Conservation (phyloP, 139 green algal genomes). For the Bryopsis sp. region DNA sequence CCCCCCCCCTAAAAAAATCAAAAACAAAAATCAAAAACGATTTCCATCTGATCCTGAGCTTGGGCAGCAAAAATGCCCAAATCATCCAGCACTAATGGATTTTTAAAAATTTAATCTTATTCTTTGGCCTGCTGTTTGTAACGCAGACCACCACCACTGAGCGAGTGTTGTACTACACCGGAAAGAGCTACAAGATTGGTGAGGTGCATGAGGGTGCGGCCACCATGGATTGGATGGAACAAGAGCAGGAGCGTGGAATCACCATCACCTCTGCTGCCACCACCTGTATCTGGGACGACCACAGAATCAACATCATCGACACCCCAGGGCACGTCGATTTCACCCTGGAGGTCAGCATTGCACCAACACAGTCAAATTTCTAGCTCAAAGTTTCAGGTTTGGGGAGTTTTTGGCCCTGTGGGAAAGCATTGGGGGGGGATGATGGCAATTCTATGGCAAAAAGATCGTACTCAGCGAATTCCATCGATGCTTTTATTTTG, state of each 20-base stretch:
- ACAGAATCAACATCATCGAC: conserved; percentile 99
- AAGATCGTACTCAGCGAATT: too few relatives aligned
- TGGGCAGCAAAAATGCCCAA: too few relatives aligned
- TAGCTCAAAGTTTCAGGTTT: conserved; percentile 2
- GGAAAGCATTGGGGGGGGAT: too few relatives aligned
- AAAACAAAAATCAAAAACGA: too few relatives aligned
- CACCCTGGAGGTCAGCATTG: conserved; percentile 87
- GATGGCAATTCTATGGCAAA: too few relatives aligned
- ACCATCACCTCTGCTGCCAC: conserved; percentile 98
- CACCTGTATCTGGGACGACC: conserved; percentile 91
- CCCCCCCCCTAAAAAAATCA: too few relatives aligned
- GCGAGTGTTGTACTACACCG: conserved; percentile 98
- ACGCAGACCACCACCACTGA: conserved; percentile 94
- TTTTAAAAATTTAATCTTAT: too few relatives aligned
- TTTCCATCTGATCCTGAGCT: too few relatives aligned
- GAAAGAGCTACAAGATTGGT: conserved; percentile 98
- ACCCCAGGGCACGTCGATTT: conserved; percentile 91
- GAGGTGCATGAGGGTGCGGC: conserved; percentile 98
- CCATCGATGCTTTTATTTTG: conserved; percentile 31
- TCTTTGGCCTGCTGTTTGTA: too few relatives aligned
- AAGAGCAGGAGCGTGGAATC: conserved; percentile 95
- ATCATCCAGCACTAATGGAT: too few relatives aligned
- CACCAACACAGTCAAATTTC: neutral
- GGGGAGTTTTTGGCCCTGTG: too few relatives aligned
- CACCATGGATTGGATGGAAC: conserved; percentile 56